These are phyloP conservation scores for Dipteronia sinensis DNA, from an alignment of 345 rosid genomes.

Conservation along the genomic window DNA sequence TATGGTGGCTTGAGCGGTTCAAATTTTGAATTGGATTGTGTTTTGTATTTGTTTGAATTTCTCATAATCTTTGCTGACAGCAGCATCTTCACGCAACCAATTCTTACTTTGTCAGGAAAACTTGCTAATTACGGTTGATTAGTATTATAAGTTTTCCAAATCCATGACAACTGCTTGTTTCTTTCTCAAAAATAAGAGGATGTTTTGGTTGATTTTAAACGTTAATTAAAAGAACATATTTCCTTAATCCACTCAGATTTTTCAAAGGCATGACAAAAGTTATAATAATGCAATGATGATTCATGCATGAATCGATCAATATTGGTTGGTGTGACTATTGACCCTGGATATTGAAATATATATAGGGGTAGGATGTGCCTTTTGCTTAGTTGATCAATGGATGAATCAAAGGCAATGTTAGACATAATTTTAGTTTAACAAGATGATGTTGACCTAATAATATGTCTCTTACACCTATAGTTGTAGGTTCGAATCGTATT, in stretches of 20 bases:
- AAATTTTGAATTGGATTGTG: not conserved
- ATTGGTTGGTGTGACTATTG: not conserved
- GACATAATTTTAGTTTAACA: not conserved
- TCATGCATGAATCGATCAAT: not conserved
- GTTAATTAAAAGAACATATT: not conserved
- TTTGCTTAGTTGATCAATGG: not conserved
- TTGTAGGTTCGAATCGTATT: too few relatives aligned
- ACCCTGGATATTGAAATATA: not conserved
- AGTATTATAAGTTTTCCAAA: not conserved
- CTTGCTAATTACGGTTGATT: not conserved
- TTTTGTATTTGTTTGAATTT: not conserved
- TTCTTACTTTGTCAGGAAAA: not conserved
- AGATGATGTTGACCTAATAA: too few relatives aligned
- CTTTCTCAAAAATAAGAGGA: not conserved
- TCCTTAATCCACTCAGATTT: too few relatives aligned
- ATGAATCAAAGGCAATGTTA: not conserved
- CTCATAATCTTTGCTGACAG: conserved; percentile 1
- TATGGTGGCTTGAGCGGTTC: conserved; percentile 13
- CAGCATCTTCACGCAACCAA: not conserved
- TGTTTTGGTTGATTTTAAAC: not conserved
- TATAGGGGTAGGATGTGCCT: not conserved
- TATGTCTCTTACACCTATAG: too few relatives aligned
- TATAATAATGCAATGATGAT: not conserved
- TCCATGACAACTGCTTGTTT: not conserved
- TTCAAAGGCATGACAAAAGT: not conserved